Conservation (phyloP, 768 basidiomycete species). For the Clitopilus passeckerianus region DNA sequence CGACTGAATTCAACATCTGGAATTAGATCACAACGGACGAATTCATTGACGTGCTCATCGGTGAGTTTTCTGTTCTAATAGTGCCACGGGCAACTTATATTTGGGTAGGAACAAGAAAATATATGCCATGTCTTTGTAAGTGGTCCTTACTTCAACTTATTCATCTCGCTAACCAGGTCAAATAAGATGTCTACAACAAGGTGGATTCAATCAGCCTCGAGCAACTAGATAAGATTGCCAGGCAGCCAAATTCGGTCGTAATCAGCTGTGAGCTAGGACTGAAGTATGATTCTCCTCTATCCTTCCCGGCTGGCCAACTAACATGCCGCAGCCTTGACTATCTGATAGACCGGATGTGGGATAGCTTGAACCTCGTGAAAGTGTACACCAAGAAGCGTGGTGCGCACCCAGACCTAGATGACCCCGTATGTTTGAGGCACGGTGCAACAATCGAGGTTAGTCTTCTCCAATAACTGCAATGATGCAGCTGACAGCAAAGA, state of each 20-base stretch:
- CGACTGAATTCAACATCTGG: too few species aligned
- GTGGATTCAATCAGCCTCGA: conserved; percentile 85
- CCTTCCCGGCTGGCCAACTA: background rate
- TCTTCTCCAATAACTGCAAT: background rate
- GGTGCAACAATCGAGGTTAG: conserved; percentile 89
- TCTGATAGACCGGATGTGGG: conserved; percentile 75
- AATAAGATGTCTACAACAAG: conserved; percentile 91
- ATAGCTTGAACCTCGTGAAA: conserved; percentile 75
- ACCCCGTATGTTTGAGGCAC: conserved; percentile 86
- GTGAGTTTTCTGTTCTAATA: conserved; percentile 26
- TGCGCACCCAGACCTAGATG: conserved; percentile 84
- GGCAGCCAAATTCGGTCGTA: conserved; percentile 81
- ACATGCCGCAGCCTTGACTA: conserved; percentile 51
- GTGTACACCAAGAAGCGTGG: conserved; percentile 98
- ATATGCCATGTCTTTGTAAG: conserved; percentile 88
- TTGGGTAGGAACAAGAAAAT: conserved; percentile 82
- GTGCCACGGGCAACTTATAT: background rate
- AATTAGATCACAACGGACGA: conserved; percentile 88
- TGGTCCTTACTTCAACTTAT: conserved; percentile 1
- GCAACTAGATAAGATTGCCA: conserved; percentile 77
- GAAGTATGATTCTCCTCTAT: conserved; percentile 47
- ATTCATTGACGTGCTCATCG: conserved; percentile 97
- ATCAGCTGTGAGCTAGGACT: conserved; percentile 95
- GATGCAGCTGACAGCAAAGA: background rate
- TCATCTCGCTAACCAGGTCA: background rate